phyloP scores from a whole-genome alignment of 352 stramenopile genomes.

The Pythium sukuiense region DNA sequence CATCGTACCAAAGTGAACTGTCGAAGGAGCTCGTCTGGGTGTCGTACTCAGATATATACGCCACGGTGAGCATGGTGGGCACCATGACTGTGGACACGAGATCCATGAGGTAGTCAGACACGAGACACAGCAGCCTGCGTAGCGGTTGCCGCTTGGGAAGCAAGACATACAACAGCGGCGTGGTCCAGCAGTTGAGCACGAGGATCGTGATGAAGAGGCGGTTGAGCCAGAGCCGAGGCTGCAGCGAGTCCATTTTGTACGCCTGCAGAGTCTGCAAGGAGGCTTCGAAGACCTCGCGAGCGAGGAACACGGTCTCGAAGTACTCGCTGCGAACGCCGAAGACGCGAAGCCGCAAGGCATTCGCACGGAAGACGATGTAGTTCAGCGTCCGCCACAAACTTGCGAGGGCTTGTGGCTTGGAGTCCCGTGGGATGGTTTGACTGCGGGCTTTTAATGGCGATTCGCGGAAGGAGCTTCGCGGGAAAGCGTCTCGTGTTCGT shows the following conservation, averaged over 20 bases:
- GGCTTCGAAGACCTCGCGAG: constrained; percentile 23
- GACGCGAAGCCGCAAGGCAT: constrained; percentile 5
- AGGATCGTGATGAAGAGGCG: constrained; percentile 16
- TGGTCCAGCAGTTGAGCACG: constrained; percentile 23
- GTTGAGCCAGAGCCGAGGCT: constrained; percentile 13
- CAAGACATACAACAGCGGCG: constrained; percentile 9
- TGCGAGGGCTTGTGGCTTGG: background rate
- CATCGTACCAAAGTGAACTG: constrained; percentile 24
- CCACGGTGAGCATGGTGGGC: constrained; percentile 9
- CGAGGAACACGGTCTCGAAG: constrained; percentile 26
- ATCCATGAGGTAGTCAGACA: constrained; percentile 18
- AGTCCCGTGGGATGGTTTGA: background rate
- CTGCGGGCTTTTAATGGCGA: background rate
- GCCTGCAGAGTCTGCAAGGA: constrained; percentile 23
- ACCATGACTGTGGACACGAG: constrained; percentile 14
- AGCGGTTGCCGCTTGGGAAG: background rate
- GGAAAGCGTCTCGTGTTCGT: background rate
- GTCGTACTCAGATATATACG: constrained; percentile 17
- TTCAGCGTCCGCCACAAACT: background rate
- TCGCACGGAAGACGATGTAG: background rate
- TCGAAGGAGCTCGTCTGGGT: constrained; percentile 2
- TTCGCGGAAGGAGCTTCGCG: background rate
- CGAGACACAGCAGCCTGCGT: constrained; percentile 7
- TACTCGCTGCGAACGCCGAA: constrained; percentile 28
- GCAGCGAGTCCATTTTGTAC: constrained; percentile 16